These are phyloP conservation scores for Triglochin maritima DNA, from an alignment of 106 monocot genomes.

Conservation along the genomic window DNA sequence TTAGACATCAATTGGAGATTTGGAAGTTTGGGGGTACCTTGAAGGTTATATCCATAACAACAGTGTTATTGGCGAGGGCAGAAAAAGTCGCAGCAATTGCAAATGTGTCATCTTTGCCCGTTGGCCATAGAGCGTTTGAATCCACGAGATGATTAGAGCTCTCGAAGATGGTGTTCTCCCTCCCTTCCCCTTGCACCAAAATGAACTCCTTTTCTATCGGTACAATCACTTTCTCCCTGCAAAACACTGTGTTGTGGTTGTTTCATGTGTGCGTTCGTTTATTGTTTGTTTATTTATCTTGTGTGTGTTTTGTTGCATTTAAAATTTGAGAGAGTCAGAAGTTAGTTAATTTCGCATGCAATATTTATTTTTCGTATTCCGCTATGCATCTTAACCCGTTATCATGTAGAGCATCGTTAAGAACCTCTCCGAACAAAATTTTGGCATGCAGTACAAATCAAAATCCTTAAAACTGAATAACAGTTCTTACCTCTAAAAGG, in stretches of 20 bases:
- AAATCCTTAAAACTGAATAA: too few relatives aligned
- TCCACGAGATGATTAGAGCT: background rate
- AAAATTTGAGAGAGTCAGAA: background rate
- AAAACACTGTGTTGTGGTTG: too few relatives aligned
- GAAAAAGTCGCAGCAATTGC: background rate
- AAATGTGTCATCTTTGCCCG: background rate
- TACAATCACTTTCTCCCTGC: slow-evolving; percentile 16
- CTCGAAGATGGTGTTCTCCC: slow-evolving; percentile 1
- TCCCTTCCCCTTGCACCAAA: slow-evolving; percentile 12
- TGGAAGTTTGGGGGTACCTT: background rate
- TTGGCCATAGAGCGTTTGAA: background rate
- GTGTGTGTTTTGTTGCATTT: too few relatives aligned
- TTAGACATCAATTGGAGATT: too few relatives aligned
- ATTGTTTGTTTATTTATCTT: too few relatives aligned
- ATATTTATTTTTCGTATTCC: too few relatives aligned
- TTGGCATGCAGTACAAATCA: too few relatives aligned
- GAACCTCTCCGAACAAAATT: too few relatives aligned
- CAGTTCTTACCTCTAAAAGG: too few relatives aligned
- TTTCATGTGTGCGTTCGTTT: too few relatives aligned
- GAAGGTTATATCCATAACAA: background rate
- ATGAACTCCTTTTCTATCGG: slow-evolving; percentile 3
- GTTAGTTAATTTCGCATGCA: background rate
- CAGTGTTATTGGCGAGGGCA: background rate
- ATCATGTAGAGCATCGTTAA: too few relatives aligned
- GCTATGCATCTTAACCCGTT: too few relatives aligned